Base-by-base conservation (phyloP, 1,284 basidiomycete genomes). In the Tremellales sp. region DNA sequence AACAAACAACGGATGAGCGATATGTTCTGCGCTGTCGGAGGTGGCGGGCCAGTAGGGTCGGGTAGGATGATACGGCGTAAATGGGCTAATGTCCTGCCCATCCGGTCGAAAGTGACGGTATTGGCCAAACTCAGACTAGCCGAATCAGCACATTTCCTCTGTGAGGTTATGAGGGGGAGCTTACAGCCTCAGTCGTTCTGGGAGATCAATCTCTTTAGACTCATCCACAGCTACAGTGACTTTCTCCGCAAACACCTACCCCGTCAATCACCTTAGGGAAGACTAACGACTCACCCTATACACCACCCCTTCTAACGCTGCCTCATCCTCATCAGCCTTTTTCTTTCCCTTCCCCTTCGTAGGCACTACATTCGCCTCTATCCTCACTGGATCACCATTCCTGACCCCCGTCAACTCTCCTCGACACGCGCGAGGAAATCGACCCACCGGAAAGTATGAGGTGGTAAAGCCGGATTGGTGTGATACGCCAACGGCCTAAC, bases 51-150 rank as follows among this genome's bases (percentile, higher is more conserved):
- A 7, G 36, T n/a, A 5, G 37, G 35, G 42, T 56, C 51, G 0
- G 68, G 64, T 1, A 68, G 42, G 17, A 75, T 56, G 12, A 75
- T 50, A 48, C 78, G 81, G 57, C 84, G 81, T 4, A 90, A 72
- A 44, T 81, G 79, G 48, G 83, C 79, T 4, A 92, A 77, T 0
- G 86, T 83, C 52, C 83, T 83, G 48, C 87, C 86, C 89, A 92
- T 92, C 53, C 92, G 81, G 63, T 96, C 90, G 65, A 87, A 93
- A 0, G 93, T 96, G 10, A 87, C 84, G 43, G 85, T 89, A 62
- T 96, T 96, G 4, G 89, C 92, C 2, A 96, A 79, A 69, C 96
- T 96, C 46, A 96, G 74, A n/a, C 76, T 78, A 45, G 17, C 24
- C n/a, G n/a, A n/a, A n/a, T 19, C 26, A 22, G 23, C 11, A 17